A percentile compares a stretch with the other conserved stretches of the same genome.
These are phyloP conservation scores for Podospora tetraspora DNA, from an alignment of 495 filamentous ascomycete species.

Conservation along the genomic window DNA sequence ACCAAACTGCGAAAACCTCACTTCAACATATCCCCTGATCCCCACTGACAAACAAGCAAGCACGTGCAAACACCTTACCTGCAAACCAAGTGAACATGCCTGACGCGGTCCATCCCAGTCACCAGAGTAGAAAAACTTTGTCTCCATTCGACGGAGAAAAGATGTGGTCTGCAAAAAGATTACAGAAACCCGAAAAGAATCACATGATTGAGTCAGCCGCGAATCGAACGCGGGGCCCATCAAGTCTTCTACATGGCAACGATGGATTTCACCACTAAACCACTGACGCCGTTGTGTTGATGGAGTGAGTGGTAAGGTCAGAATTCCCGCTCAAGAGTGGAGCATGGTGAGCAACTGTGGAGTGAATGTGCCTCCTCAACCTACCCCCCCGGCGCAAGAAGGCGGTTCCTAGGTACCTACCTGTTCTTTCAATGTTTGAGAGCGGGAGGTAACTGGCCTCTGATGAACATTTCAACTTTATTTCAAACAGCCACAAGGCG, in stretches of 20 bases:
- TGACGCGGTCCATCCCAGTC: background rate
- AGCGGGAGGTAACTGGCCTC: background rate
- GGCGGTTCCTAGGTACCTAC: too few relatives aligned
- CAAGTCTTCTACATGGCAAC: constrained; percentile 23
- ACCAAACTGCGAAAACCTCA: too few relatives aligned
- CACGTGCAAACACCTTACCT: background rate
- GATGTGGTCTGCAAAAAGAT: background rate
- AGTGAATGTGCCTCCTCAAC: background rate
- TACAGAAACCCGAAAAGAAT: background rate
- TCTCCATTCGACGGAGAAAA: background rate
- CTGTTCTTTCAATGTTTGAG: background rate
- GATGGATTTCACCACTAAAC: background rate
- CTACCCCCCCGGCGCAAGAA: background rate
- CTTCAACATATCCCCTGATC: background rate
- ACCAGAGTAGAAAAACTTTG: background rate
- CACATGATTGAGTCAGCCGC: constrained; percentile 37
- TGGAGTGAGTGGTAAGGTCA: background rate
- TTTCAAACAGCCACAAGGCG: too few relatives aligned
- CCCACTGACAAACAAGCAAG: background rate
- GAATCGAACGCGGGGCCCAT: constrained; percentile 52
- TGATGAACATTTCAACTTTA: background rate
- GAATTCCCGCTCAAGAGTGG: background rate
- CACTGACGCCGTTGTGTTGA: background rate
- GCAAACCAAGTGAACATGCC: background rate
- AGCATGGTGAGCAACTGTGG: background rate